Conservation (phyloP, 352 stramenopile genomes). For the Globisporangium sylvaticum region DNA sequence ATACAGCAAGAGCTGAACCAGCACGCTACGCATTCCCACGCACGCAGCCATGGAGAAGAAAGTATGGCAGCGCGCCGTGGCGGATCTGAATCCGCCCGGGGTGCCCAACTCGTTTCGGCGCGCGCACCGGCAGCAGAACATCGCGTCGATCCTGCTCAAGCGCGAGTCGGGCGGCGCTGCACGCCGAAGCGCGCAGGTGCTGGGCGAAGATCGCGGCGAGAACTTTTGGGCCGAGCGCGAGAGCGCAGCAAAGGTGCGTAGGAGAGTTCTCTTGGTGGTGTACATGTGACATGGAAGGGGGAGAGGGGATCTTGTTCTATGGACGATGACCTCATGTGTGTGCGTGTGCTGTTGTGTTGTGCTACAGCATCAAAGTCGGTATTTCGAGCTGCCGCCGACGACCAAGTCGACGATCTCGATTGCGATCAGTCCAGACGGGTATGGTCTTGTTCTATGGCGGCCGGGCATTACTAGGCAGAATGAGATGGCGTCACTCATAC, state of each 20-base stretch:
- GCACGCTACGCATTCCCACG: not conserved
- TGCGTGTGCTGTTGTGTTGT: not conserved
- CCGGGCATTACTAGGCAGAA: not conserved
- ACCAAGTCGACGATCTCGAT: conserved; percentile 89
- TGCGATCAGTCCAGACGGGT: conserved; percentile 84
- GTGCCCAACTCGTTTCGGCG: conserved; percentile 75
- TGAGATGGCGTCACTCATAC: not conserved
- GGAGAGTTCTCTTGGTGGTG: not conserved
- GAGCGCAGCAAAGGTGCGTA: conserved; percentile 62
- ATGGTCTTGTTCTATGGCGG: not conserved
- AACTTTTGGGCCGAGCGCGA: conserved; percentile 80
- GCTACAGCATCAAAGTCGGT: conserved; percentile 75
- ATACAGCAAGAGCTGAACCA: not conserved
- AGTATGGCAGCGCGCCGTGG: conserved; percentile 69
- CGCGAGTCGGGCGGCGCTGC: conserved; percentile 49
- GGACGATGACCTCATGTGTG: not conserved
- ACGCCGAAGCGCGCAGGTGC: conserved; percentile 37
- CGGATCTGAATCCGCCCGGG: conserved; percentile 62
- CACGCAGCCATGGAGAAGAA: conserved; percentile 39
- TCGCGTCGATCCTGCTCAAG: conserved; percentile 54
- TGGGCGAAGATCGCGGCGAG: conserved; percentile 50
- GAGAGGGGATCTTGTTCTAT: not conserved
- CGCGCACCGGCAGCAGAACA: conserved; percentile 62
- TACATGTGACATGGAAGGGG: not conserved
- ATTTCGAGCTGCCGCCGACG: conserved; percentile 81